A percentile compares a stretch with the other conserved stretches of the same genome.
Conservation (phyloP, 108 stramenopile genomes). For the Skeletonema grethae region DNA sequence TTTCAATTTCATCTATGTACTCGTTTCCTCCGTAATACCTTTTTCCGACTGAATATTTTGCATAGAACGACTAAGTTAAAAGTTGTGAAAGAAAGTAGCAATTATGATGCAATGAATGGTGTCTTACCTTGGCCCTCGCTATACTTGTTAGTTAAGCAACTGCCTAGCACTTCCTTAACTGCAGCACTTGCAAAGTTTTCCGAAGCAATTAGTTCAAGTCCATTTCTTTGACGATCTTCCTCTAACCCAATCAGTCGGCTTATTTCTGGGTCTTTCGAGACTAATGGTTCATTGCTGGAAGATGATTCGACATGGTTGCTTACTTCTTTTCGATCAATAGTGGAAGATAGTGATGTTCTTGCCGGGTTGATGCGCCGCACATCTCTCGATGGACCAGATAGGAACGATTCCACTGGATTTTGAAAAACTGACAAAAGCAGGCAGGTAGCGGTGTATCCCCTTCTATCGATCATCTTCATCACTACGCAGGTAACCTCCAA, state of each 20-base stretch:
- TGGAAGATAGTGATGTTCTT: not conserved
- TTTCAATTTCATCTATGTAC: slow-evolving; percentile 96
- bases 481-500: no score
- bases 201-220: slow-evolving; percentile 98
- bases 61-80: not conserved
- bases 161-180: slow-evolving; percentile 94
- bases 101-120: not conserved
- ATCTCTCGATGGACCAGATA: not conserved
- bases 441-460: not conserved
- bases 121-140: slow-evolving; percentile 91
- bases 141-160: slow-evolving; percentile 99
- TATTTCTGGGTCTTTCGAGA: slow-evolving; percentile 66
- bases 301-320: not conserved
- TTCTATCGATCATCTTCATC: not conserved
- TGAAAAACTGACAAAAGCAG: not conserved
- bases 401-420: not conserved
- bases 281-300: not conserved
- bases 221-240: slow-evolving; percentile 82
- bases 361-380: slow-evolving; percentile 2
- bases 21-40: slow-evolving; percentile 99
- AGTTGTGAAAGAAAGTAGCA: not conserved
- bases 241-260: slow-evolving; percentile 79
- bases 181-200: slow-evolving; percentile 98
- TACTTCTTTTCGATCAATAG: not conserved
- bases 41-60: slow-evolving; percentile 71